Percentiles rank a stretch among this genome's conserved stretches.
phyloP scores from a whole-genome alignment of 2,329 filamentous ascomycete species.

The Ramularia endophylla region DNA sequence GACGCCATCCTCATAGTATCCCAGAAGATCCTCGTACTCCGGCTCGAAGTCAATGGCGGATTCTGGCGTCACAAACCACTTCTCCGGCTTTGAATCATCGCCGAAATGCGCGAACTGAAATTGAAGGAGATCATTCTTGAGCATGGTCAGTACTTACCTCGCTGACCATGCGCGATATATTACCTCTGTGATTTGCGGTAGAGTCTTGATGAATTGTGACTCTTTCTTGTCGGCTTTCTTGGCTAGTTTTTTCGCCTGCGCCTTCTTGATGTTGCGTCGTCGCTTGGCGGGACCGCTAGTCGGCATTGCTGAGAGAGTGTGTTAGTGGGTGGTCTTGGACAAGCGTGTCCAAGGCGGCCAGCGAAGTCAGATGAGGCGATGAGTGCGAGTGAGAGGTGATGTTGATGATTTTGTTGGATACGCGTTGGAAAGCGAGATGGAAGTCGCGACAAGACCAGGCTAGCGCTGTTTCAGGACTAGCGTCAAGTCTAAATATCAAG shows the following conservation, averaged over 20 bases:
- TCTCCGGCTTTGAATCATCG: slow-evolving; percentile 31
- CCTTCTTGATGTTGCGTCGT: slow-evolving; percentile 7
- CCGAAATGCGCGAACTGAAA: slow-evolving; percentile 42
- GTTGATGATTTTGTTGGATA: no score
- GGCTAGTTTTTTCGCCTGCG: slow-evolving; percentile 6
- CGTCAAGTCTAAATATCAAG: no score
- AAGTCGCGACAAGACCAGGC: no score
- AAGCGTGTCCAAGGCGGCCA: no score
- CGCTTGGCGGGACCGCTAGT: slow-evolving; percentile 1
- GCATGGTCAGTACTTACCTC: slow-evolving; percentile 29
- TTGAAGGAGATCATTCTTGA: slow-evolving; percentile 38
- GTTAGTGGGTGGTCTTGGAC: no score
- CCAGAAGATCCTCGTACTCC: slow-evolving; percentile 54
- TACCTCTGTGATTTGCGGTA: slow-evolving; percentile 29
- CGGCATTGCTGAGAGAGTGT: no score
- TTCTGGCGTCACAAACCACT: slow-evolving; percentile 27
- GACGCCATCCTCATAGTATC: slow-evolving; percentile 78
- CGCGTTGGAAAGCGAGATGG: no score
- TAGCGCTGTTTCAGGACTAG: no score
- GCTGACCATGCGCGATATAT: slow-evolving; percentile 1
- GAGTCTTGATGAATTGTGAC: slow-evolving; percentile 11
- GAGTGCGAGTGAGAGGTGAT: no score
- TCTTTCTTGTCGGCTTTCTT: slow-evolving; percentile 14
- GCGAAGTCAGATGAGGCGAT: no score
- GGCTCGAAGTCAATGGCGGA: slow-evolving; percentile 22